These are phyloP conservation scores for Fonsecaea monophora DNA, from an alignment of 2,329 filamentous ascomycete genomes.

Conservation along the genomic window DNA sequence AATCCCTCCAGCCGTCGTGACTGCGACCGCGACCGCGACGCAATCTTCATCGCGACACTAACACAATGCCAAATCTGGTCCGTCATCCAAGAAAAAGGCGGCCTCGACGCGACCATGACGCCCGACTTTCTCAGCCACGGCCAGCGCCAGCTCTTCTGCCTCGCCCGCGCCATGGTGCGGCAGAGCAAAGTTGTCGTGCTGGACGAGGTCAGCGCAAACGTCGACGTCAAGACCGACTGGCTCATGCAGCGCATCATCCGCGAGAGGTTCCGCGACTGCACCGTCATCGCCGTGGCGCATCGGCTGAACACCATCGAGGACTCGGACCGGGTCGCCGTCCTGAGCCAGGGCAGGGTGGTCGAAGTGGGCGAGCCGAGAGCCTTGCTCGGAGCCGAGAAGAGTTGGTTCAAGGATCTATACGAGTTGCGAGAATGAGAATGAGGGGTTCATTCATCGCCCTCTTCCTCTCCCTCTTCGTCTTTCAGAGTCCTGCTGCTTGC, in stretches of 20 bases:
- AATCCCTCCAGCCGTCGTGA: background rate
- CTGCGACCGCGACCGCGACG: constrained; percentile 43
- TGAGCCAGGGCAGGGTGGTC: constrained; percentile 48
- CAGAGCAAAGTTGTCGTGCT: constrained; percentile 53
- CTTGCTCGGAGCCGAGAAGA: constrained; percentile 43
- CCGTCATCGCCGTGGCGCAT: constrained; percentile 65
- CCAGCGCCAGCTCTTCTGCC: constrained; percentile 69
- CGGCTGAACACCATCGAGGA: constrained; percentile 67
- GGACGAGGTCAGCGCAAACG: constrained; percentile 55
- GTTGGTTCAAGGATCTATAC: constrained; percentile 41
- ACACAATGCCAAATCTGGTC: constrained; percentile 48
- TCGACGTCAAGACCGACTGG: constrained; percentile 65
- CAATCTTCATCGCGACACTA: constrained; percentile 48
- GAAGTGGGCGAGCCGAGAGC: constrained; percentile 39
- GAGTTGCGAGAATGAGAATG: constrained; percentile 9
- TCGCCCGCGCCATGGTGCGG: constrained; percentile 65
- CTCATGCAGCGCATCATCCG: constrained; percentile 64
- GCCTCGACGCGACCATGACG: constrained; percentile 53
- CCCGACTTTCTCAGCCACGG: constrained; percentile 62
- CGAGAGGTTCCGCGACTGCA: constrained; percentile 61
- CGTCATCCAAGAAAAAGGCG: constrained; percentile 49
- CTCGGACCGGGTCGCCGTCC: constrained; percentile 65
- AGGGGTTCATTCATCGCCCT: background rate
- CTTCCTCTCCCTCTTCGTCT: background rate
- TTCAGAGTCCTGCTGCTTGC: background rate